Conservation (phyloP, 495 filamentous ascomycete species). For the Penicillium mononematosum region DNA sequence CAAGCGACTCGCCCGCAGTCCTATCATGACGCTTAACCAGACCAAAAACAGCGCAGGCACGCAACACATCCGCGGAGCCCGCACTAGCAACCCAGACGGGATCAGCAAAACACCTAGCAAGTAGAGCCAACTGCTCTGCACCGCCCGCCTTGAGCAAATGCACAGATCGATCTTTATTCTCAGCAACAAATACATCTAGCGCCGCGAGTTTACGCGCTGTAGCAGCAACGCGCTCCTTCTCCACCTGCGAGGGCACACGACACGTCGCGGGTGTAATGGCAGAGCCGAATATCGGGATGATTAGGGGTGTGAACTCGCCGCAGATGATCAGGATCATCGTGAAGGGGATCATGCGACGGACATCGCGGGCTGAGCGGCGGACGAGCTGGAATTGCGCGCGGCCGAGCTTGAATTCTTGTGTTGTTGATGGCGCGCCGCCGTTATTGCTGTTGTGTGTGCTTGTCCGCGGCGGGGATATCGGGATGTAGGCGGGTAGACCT, state of each 20-base stretch:
- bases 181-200: conserved; percentile 20
- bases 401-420: conserved; percentile 34
- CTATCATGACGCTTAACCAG: conserved; percentile 44
- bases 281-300: conserved; percentile 66
- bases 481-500: conserved; percentile 32
- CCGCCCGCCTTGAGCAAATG: conserved; percentile 14
- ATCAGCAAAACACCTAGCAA: conserved; percentile 25
- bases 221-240: conserved; percentile 49
- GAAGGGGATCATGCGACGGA: conserved; percentile 73
- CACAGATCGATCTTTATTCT: conserved; percentile 11
- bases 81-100: conserved; percentile 24
- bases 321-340: conserved; percentile 67
- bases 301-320: conserved; percentile 80
- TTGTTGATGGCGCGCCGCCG: neutral
- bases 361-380: conserved; percentile 63
- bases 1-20: conserved; percentile 23
- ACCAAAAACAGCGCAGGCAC: conserved; percentile 44
- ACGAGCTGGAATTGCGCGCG: conserved; percentile 66
- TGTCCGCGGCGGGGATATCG: conserved; percentile 34
- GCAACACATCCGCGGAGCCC: conserved; percentile 29
- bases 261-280: conserved; percentile 74
- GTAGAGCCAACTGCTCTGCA: conserved; percentile 27
- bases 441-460: conserved; percentile 4
- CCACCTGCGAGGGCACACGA: conserved; percentile 71
- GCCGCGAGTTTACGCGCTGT: conserved; percentile 44